Evolutionary conservation across 2,329 filamentous ascomycete species (phyloP), one percentile per base, ranked within the genome.

Genomic region (Trichophyton verrucosum): DNA sequence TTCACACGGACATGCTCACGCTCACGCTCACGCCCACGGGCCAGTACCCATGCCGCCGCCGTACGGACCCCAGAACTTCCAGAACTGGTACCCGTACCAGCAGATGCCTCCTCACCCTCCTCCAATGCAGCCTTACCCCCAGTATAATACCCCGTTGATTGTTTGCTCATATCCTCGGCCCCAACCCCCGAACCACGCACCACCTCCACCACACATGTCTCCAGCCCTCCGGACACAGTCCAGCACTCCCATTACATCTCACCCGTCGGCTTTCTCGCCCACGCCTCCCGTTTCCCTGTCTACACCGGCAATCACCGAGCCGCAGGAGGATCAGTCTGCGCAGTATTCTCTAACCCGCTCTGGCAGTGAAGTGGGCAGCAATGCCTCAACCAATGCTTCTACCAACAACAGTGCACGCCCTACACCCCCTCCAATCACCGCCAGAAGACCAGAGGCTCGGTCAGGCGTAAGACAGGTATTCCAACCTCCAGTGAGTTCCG

Each of bases 21-120:
- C 20, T 20, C 20, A 20, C 20, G 20, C 61, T 75, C 85, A 64
- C 79, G 84, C 74, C 80, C 64, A 64, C 40, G 59, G 60, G 24
- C 84, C 69, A 75, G 81, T 69, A 74, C 82, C 70, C 69, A 75
- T 68, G 68, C 75, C 68, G 72, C 78, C 70, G 70, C 78, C 69
- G 69, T 74, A 66, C 68, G 77, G 65, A 66, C 75, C 73, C 70
- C 78, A 72, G 66, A 78, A 76, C 64, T 69, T 68, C 64, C 74
- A 66, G 66, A 77, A 71, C 68, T 79, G 77, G 77, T 77, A 78
- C 67, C 71, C 72, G 51, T 75, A 71, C 64, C 70, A 69, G 60
- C 68, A 73, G 30, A 73, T 72, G 60, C 71, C 72, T 42, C 75
- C 73, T 62, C 73, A 74, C 67, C 72, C 74, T 60, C 70, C 71